Base-by-base conservation (phyloP, 768 basidiomycete genomes). In the Agrocybe pediades region DNA sequence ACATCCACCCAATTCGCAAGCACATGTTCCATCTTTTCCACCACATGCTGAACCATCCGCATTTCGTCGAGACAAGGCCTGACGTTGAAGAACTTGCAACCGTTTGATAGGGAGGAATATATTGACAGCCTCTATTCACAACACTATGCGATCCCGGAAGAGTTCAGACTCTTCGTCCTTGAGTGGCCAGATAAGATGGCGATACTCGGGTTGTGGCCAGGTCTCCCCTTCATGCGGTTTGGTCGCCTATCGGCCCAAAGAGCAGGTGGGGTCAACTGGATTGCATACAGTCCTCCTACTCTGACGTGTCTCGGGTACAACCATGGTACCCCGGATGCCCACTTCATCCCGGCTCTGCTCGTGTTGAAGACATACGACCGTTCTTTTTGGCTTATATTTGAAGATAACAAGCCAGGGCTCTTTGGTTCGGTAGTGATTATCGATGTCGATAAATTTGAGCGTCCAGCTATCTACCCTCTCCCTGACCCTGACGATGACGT, bases 101-200 rank as follows among this genome's bases (percentile, higher is more conserved):
- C 33, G 13, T 36, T 36, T 36, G 33, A 36, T n/a, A 4, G 33
- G 11, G 13, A 36, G n/a, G 33, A 11, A 3, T 36, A 36, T n/a
- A 36, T 36, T 13, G 33, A 36, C 33, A 13, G 13, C n/a, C 33
- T 36, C 33, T 13, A 6, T 6, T 36, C 33, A 4, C 33, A 36
- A 13, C n/a, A 36, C n/a, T n/a, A 11, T n/a, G 33, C 33, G 13
- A 36, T 36, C n/a, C 33, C 33, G 4, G 33, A 36, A 36, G 33
- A 36, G 3, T 36, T 36, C 11, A 11, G 3, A 13, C 11, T 36
- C 4, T 36, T 11, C 13, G 27, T 62, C 1, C 57, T 62, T 17
- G 60, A 62, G 41, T 62, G 60, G 57, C 60, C 60, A 6, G 51
- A 51, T 9, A 15, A 33, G 11, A 52, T 46, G 4, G 46, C 51